Evolutionary conservation across 176 grass and related monocot genomes (phyloP), one percentile per base, ranked within the genome.

Genomic region (Aegilops bicornis): DNA sequence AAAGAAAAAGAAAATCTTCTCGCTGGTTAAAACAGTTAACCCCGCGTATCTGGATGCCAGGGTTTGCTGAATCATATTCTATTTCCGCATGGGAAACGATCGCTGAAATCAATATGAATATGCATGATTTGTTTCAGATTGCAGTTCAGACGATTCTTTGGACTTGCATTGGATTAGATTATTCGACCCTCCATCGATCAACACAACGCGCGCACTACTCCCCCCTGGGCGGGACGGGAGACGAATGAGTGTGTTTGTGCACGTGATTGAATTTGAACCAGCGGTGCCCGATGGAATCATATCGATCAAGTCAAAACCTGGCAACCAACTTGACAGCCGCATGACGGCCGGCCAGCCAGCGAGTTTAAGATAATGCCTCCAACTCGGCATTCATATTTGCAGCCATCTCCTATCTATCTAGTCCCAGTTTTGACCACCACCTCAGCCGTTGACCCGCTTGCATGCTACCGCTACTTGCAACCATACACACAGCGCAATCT

Each of bases 341-440:
- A 50, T 15, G 50, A 76, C 73, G 43, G 73, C 43, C 40, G 30
- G 47, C 43, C 73, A 19, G 32, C 43, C 73, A 31, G 45, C 25
- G 25, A n/a, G 84, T 29, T 78, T 79, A 81, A 75, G 86, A 87
- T 87, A 82, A 76, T 56, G 3, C 20, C 16, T 87, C 86, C 86
- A 82, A 66, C 79, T 75, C 78, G 66, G 78, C 85, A 80, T 79
- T 76, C 71, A 33, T 20, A 45, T 29, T 50, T 77, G 43, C 79
- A 24, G 23, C 2, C 17, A 22, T 58, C 19, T 20, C 19, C 16
- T 20, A 8, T 20, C 48, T 58, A 58, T 58, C 54, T 58, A 20
- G 54, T 8, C 43, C 42, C 9, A 76, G 2, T 30, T 76, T 52
- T 76, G 43, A 76, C 73, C 73, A 19, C 73, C 73, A 76, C 43